A percentile compares a stretch with the other conserved stretches of the same genome.
Evolutionary conservation across 2,329 filamentous ascomycete species (phyloP).

Genomic region (Hymenoscyphus salicellus): DNA sequence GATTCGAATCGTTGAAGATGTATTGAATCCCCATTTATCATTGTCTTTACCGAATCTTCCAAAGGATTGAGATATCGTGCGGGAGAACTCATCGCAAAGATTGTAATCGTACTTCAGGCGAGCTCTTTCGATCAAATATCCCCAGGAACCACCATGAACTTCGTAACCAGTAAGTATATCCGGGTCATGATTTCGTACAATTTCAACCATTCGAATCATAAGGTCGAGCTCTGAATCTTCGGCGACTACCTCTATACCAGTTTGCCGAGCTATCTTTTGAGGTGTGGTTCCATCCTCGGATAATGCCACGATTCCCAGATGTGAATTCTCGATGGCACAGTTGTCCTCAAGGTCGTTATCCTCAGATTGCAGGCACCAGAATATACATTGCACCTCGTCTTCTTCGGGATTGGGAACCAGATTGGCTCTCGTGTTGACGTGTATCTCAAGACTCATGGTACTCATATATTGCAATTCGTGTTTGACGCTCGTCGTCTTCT

Average conservation of each 20-base stretch:
- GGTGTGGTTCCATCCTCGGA: constrained; percentile 59
- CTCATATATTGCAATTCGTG: constrained; percentile 94
- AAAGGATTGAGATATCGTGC: constrained; percentile 80
- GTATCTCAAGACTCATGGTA: constrained; percentile 88
- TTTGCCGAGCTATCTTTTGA: constrained; percentile 59
- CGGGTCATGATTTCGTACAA: constrained; percentile 80
- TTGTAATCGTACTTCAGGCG: constrained; percentile 84
- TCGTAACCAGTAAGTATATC: constrained; percentile 95
- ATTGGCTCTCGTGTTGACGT: constrained; percentile 80
- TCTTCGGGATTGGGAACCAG: constrained; percentile 85
- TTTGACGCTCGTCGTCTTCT: constrained; percentile 70
- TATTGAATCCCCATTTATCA: constrained; percentile 91
- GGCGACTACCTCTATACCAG: constrained; percentile 63
- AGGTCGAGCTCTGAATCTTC: constrained; percentile 81
- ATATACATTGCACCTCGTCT: constrained; percentile 83
- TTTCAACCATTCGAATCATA: constrained; percentile 79
- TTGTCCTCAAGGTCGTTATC: constrained; percentile 55
- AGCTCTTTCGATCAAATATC: constrained; percentile 89
- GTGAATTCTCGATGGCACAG: constrained; percentile 47
- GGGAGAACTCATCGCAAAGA: constrained; percentile 84
- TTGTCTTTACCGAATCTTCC: constrained; percentile 81
- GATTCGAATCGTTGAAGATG: constrained; percentile 86
- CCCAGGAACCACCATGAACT: constrained; percentile 91
- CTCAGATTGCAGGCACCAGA: constrained; percentile 84
- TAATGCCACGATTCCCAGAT: constrained; percentile 71